Base-by-base conservation (phyloP, 2,329 filamentous ascomycete genomes). In the Tothia fuscella region DNA sequence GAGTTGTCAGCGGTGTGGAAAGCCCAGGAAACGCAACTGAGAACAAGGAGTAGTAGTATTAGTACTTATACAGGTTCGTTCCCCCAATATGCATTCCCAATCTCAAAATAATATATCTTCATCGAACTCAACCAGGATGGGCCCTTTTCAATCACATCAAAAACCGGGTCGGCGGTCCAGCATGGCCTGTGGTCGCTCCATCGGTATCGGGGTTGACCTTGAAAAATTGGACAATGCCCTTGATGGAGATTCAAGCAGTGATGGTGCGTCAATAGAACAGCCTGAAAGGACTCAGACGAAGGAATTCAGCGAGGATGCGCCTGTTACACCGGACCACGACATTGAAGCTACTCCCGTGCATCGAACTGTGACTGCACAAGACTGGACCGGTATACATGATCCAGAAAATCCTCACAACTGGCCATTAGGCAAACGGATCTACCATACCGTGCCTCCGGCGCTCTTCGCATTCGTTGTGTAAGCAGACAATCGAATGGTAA, bases 381-480 rank as follows among this genome's bases (percentile, higher is more conserved):
- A 45, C 29, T 46, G 44, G 44, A 36, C 20, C 16, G 42, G 37
- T 9, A 33, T 29, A 7, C 24, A 44, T 22, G 42, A 46, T 20
- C 33, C 44, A 20, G 44, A 47, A 22, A 47, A 47, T 25, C 45
- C 45, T 4, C 28, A 33, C 14, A 47, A 47, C 25, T 47, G 45
- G 45, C 20, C 32, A 10, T 6, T 46, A 22, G 16, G 24, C 17
- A 42, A 38, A n/a, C 17, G 33, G 29, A 22, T 40, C 3, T 47
- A 46, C 21, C 31, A 46, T 26, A 43, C 44, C 13, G 26, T 43
- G 13, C 25, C 29, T 25, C 38, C 38, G 14, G 43, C 20, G 3
- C 30, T 47, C 5, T 39, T 47, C 30, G 43, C 19, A 4, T 43
- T 47, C 25, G 39, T 40, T 9, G 39, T 40, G 43, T 46, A 39